Percentiles rank a stretch among this genome's conserved stretches.
Evolutionary conservation across 805 yeast genomes (phyloP).

Genomic region (Monosporozyma yasuniensis): DNA sequence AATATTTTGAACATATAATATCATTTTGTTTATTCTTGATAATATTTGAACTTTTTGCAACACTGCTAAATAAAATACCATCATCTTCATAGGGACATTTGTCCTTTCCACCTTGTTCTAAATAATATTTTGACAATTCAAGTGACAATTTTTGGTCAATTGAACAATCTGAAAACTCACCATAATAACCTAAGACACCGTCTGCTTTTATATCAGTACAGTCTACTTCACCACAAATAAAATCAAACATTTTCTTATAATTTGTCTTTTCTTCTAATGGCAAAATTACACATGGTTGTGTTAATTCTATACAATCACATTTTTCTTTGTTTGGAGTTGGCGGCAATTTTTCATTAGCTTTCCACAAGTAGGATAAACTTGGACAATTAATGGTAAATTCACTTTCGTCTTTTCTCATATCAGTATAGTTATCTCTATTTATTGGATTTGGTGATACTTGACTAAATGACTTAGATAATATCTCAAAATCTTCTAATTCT

Average conservation of each 20-base stretch:
- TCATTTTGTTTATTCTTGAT: neutral
- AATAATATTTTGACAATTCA: conserved; percentile 51
- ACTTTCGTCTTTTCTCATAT: conserved; percentile 13
- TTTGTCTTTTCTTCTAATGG: conserved; percentile 39
- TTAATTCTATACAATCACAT: conserved; percentile 52
- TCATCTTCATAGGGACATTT: conserved; percentile 23
- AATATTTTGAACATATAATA: neutral
- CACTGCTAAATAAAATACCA: conserved; percentile 16
- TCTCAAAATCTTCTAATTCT: conserved; percentile 51
- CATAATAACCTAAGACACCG: conserved; percentile 54
- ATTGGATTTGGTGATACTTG: conserved; percentile 13
- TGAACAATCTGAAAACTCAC: conserved; percentile 60
- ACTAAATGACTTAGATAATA: conserved; percentile 45
- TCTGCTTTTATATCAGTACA: conserved; percentile 54
- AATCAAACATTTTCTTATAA: conserved; percentile 48
- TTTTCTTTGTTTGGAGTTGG: conserved; percentile 54
- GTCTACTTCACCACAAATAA: conserved; percentile 46
- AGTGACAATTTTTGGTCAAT: conserved; percentile 54
- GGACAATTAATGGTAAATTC: conserved; percentile 13
- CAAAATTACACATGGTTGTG: conserved; percentile 48
- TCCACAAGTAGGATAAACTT: conserved; percentile 37
- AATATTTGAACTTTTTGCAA: neutral
- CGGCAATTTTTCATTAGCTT: conserved; percentile 52
- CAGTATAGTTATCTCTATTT: neutral
- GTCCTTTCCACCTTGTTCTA: conserved; percentile 34